Evolutionary conservation across 2,329 filamentous ascomycete species (phyloP), one percentile per base, ranked within the genome.

Genomic region (Colletotrichum godetiae): DNA sequence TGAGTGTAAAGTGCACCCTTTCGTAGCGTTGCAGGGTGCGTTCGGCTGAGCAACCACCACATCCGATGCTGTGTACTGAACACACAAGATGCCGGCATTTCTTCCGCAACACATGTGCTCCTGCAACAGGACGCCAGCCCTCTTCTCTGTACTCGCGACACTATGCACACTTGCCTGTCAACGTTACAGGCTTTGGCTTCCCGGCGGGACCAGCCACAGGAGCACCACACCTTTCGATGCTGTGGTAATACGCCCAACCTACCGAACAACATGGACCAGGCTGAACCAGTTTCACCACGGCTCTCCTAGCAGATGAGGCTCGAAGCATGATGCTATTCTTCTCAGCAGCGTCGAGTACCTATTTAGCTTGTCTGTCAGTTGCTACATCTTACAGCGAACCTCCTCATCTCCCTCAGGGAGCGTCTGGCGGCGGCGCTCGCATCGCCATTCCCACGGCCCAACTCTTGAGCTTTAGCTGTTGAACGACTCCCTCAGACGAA

Each of bases 141-240:
- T 57, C 12, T 8, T 59, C n/a, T 35, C 8, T 56, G 62, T 60
- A 59, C 56, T 15, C 37, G 56, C 29, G 65, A 67, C 64, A 33
- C 52, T 56, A 31, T 13, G 24, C 3, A 33, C 24, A 56, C 22
- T 35, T 57, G n/a, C 46, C 42, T 65, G 57, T 31, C 64, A 62
- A 61, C n/a, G 42, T 66, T 37, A 49, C 63, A 71, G 56, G 35
- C 29, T 58, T 67, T 70, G 24, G n/a, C 60, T 57, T 62, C 64
- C 59, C 29, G 68, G 33, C 63, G 63, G 63, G 68, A 71, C 33
- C 13, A 67, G 63, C 68, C 68, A 67, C 33, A 12, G 15, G 22
- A 67, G n/a, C 67, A 57, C 52, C 27, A 37, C 8, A 53, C 15
- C 67, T 35, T 52, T 52, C 37, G 53, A 37, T 35, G 22, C 53